Percentiles rank a stretch among this genome's conserved stretches.
These are phyloP conservation scores for Aspergillus latus DNA, from an alignment of 2,329 filamentous ascomycete genomes.

Conservation along the genomic window DNA sequence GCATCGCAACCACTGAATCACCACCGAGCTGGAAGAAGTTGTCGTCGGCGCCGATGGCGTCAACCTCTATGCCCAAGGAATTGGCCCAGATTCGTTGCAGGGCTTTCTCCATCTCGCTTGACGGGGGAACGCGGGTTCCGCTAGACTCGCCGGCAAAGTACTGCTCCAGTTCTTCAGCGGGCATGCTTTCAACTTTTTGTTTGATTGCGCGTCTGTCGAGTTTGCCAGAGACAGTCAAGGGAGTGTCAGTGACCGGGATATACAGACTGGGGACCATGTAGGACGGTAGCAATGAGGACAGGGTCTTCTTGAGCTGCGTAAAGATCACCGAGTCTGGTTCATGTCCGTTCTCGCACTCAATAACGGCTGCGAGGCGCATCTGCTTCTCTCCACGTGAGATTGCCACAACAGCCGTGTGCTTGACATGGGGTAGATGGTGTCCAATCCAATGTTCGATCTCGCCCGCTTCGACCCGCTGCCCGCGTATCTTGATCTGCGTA, in stretches of 20 bases:
- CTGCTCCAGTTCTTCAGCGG: neutral
- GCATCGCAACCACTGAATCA: neutral
- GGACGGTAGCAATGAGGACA: neutral
- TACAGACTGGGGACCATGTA: neutral
- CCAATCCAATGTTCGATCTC: neutral
- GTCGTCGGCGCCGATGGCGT: neutral
- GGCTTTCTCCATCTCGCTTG: neutral
- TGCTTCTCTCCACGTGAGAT: neutral
- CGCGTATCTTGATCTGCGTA: neutral
- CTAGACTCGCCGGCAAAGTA: neutral
- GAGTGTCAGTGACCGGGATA: neutral
- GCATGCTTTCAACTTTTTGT: neutral
- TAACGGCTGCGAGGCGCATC: neutral
- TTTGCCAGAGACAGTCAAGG: neutral
- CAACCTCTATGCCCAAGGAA: neutral
- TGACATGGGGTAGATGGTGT: neutral
- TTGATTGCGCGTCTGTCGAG: neutral
- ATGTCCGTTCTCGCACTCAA: neutral
- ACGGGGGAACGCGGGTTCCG: neutral
- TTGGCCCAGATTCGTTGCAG: neutral
- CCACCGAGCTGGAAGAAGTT: neutral
- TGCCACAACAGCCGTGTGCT: neutral
- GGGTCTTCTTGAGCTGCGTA: neutral
- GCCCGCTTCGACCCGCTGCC: neutral
- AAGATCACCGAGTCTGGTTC: neutral